These are phyloP conservation scores for Vickermania spadyakhi DNA, from an alignment of 208 protist genomes.

Conservation along the genomic window DNA sequence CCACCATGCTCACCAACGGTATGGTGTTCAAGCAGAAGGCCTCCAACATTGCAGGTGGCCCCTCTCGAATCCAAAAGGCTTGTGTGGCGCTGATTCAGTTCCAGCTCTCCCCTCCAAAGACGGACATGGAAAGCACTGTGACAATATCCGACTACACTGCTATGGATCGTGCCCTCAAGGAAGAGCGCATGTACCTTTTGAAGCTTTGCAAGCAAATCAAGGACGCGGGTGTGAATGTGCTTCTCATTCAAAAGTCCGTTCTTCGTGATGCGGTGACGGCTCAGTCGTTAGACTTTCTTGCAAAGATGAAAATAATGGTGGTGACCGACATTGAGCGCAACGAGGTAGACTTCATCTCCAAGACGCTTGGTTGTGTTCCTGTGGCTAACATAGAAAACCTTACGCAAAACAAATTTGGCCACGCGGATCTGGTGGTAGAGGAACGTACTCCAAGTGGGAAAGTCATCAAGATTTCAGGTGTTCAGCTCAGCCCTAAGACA, in stretches of 20 bases:
- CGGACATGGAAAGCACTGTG: conserved; percentile 95
- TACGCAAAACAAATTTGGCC: conserved; percentile 95
- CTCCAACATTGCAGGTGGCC: conserved; percentile 85
- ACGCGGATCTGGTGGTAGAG: conserved; percentile 93
- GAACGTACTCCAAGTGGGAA: conserved; percentile 83
- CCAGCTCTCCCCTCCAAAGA: conserved; percentile 98
- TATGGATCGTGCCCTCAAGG: conserved; percentile 97
- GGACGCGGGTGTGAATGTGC: conserved; percentile 97
- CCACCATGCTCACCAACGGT: conserved; percentile 91
- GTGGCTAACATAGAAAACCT: conserved; percentile 96
- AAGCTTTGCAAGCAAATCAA: conserved; percentile 97
- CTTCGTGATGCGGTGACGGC: conserved; percentile 97
- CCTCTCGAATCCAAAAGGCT: conserved; percentile 91
- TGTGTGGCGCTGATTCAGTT: conserved; percentile 99
- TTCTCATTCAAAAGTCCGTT: conserved; percentile 99
- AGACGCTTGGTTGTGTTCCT: conserved; percentile 95
- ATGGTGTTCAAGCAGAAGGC: conserved; percentile 94
- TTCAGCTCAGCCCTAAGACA: conserved; percentile 40
- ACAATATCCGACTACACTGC: conserved; percentile 96
- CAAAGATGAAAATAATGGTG: conserved; percentile 99
- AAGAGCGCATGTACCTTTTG: conserved; percentile 98
- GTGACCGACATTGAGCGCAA: conserved; percentile 98
- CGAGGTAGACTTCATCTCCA: conserved; percentile 99
- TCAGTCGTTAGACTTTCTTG: conserved; percentile 97
- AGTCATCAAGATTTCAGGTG: conserved; percentile 94